These are phyloP conservation scores for Volvariella volvacea DNA, from an alignment of 1,284 basidiomycete species.

Conservation along the genomic window DNA sequence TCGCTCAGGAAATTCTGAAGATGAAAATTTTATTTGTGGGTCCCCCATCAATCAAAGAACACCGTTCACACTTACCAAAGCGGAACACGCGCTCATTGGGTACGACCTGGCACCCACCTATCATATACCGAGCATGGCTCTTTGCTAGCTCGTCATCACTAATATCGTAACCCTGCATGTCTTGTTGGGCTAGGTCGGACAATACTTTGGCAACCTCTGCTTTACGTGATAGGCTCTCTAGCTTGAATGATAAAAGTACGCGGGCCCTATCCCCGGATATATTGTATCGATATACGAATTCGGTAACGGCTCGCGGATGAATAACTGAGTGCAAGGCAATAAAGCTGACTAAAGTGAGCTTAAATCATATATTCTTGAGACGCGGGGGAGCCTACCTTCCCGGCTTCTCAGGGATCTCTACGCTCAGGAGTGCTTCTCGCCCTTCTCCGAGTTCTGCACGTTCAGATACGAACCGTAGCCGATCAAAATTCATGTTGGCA, in stretches of 20 bases:
- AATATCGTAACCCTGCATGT: conserved; percentile 85
- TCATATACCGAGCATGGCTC: conserved; percentile 89
- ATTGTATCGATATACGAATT: conserved; percentile 92
- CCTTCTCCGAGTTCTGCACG: conserved; percentile 96
- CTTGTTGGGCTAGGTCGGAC: conserved; percentile 50
- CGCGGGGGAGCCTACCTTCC: conserved; percentile 61
- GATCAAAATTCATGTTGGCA: conserved; percentile 99
- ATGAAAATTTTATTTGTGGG: conserved; percentile 6
- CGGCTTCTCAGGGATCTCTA: conserved; percentile 88
- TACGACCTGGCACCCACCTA: conserved; percentile 79
- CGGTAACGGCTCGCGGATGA: conserved; percentile 90
- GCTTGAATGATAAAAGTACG: conserved; percentile 88
- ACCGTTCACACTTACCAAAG: conserved; percentile 63
- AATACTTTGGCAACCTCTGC: conserved; percentile 70
- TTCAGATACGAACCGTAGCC: conserved; percentile 94
- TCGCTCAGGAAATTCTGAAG: conserved; percentile 90
- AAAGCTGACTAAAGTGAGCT: conserved; percentile 59
- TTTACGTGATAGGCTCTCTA: conserved; percentile 57
- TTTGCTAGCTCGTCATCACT: conserved; percentile 96
- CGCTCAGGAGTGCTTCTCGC: conserved; percentile 86
- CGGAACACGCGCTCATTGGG: conserved; percentile 86
- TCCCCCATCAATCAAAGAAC: not conserved
- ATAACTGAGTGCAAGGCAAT: conserved; percentile 83
- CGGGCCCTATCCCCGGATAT: conserved; percentile 60
- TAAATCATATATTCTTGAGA: conserved; percentile 5